These are phyloP conservation scores for Jackrogersella multiformis DNA, from an alignment of 495 filamentous ascomycete genomes.

Conservation along the genomic window DNA sequence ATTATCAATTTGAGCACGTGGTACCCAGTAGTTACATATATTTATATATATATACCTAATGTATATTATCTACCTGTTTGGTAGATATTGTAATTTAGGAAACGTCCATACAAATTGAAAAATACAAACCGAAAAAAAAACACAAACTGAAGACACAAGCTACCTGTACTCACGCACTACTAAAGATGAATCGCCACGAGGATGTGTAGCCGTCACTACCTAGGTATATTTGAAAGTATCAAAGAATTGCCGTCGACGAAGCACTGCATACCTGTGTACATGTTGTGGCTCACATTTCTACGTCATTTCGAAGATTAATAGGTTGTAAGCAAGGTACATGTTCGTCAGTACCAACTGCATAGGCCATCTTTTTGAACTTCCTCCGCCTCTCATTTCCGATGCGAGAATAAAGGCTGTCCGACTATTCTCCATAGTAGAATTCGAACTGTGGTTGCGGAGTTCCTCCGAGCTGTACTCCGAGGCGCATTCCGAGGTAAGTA, in stretches of 20 bases:
- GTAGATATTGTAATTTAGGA: too few species aligned
- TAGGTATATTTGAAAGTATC: neutral
- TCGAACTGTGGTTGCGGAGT: neutral
- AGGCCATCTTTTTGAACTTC: neutral
- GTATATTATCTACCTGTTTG: too few species aligned
- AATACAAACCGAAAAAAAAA: too few species aligned
- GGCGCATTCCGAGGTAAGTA: constrained; percentile 19
- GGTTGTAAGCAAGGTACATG: neutral
- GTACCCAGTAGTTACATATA: too few species aligned
- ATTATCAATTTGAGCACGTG: too few species aligned
- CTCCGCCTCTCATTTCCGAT: neutral
- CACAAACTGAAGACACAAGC: too few species aligned
- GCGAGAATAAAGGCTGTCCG: neutral
- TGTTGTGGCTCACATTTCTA: neutral
- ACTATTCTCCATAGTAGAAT: neutral
- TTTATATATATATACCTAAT: too few species aligned
- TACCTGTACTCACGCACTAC: too few species aligned
- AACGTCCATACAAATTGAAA: too few species aligned
- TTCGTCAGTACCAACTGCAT: too few species aligned
- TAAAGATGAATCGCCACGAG: too few species aligned
- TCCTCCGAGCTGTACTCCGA: constrained; percentile 29
- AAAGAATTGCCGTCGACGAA: neutral
- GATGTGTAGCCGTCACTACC: too few species aligned
- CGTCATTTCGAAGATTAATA: neutral
- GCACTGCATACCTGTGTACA: constrained; percentile 8